A percentile compares a stretch with the other conserved stretches of the same genome.
phyloP scores from a whole-genome alignment of 2,329 filamentous ascomycete genomes.

The Neophaeococcomyces mojaviensis region DNA sequence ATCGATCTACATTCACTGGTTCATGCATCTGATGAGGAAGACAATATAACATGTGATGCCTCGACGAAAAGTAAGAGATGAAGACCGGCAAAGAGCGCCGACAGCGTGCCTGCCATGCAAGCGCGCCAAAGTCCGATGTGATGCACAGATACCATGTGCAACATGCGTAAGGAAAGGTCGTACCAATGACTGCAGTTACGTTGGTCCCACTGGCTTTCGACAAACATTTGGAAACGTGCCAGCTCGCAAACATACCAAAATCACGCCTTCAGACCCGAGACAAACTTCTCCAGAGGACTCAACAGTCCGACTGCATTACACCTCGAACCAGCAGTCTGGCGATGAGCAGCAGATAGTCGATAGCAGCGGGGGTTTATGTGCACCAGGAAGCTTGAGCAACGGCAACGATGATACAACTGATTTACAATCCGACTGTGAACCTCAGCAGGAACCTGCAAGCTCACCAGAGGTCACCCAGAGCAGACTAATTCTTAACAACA shows the following conservation, averaged over 20 bases:
- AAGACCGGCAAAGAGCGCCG: conserved; percentile 42
- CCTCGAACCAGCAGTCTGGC: no score
- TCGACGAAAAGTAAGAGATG: conserved; percentile 44
- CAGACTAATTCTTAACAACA: conserved; percentile 46
- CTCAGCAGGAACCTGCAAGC: conserved; percentile 18
- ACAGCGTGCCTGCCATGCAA: conserved; percentile 45
- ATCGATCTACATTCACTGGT: no score
- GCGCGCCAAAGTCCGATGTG: conserved; percentile 46
- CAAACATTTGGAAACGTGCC: conserved; percentile 8
- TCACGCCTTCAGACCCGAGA: no score
- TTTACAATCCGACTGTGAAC: conserved; percentile 16
- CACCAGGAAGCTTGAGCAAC: neutral
- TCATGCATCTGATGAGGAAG: neutral
- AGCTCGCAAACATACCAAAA: no score
- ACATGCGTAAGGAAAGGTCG: conserved; percentile 41
- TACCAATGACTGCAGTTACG: conserved; percentile 31
- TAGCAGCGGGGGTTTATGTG: no score
- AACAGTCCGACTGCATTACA: no score
- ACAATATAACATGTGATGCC: conserved; percentile 35
- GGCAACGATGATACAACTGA: neutral
- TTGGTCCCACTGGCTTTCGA: conserved; percentile 14
- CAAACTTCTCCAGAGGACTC: no score
- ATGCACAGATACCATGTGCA: conserved; percentile 42
- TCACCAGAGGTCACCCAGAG: conserved; percentile 24
- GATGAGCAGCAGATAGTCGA: no score